Evolutionary conservation across 2,329 filamentous ascomycete genomes (phyloP), one percentile per base, ranked within the genome.

Genomic region (Paecilomyces dactylethromorphus): DNA sequence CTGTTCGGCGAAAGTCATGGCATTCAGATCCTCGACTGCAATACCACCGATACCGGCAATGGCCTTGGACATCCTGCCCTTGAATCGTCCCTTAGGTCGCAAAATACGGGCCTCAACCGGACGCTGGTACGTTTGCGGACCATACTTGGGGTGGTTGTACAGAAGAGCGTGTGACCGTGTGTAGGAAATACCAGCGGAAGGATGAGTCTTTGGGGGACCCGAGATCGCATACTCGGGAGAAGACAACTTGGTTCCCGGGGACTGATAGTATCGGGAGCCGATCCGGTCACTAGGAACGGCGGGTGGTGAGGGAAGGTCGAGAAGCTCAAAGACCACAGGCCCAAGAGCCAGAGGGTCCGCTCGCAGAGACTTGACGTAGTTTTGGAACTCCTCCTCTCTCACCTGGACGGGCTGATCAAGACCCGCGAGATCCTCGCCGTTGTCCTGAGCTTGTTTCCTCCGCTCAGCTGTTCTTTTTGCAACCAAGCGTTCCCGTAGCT

Each of bases 101-200:
- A 89, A 68, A 21, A 87, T 78, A 62, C 86, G 83, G 3, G 84
- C 82, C 60, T 82, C 71, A 2, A 87, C 76, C 0, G 85, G 85
- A 3, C 78, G 67, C 24, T 76, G 76, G 29, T 74, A 66, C 2
- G 72, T 71, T 65, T 86, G 85, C 10, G 86, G 86, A 3, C 86
- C 86, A 64, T 82, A 81, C 31, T 81, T 68, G 2, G 85, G 83
- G 67, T 87, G 84, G 66, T 87, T 88, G 64, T 79, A 74, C 52
- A 84, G 72, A 65, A 81, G 76, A 22, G 82, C 76, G 57, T 79
- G 77, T 12, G 82, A 82, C 54, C 83, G 80, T 2, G 83, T 74
- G 68, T 89, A 88, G 13, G 82, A 82, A 4, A 89, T 75, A 62
- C 86, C 86, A 3, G 83, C 86, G 3, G 83, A 86, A 2, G 86